A percentile compares a stretch with the other conserved stretches of the same genome.
These are phyloP conservation scores for Drechslerella dactyloides DNA, from an alignment of 2,329 filamentous ascomycete species.

Conservation along the genomic window DNA sequence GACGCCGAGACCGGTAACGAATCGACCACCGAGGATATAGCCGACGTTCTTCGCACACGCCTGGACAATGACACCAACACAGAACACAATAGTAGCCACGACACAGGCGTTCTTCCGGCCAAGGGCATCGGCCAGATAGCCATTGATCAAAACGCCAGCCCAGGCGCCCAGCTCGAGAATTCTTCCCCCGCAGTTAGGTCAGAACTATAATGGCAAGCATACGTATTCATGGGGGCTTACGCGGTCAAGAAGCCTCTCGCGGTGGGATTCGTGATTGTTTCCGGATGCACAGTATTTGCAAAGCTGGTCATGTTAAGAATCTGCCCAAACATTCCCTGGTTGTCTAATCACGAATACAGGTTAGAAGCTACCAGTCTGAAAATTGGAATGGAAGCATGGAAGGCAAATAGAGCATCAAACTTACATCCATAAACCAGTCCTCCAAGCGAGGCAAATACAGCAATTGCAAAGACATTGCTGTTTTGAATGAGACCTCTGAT, in stretches of 20 bases:
- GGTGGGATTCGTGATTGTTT: slow-evolving; percentile 34
- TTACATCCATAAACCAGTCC: slow-evolving; percentile 71
- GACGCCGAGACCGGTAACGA: slow-evolving; percentile 75
- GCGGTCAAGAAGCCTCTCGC: slow-evolving; percentile 42
- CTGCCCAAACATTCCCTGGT: slow-evolving; percentile 45
- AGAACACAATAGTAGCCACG: slow-evolving; percentile 70
- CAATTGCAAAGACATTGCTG: slow-evolving; percentile 64
- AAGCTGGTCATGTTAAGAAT: slow-evolving; percentile 27
- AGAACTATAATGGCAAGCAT: slow-evolving; percentile 56
- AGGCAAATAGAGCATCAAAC: slow-evolving; percentile 74
- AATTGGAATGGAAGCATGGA: slow-evolving; percentile 61
- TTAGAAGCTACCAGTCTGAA: slow-evolving; percentile 61
- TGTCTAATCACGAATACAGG: slow-evolving; percentile 57
- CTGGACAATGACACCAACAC: slow-evolving; percentile 73
- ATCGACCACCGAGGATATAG: slow-evolving; percentile 71
- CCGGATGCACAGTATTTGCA: slow-evolving; percentile 29
- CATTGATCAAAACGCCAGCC: slow-evolving; percentile 73
- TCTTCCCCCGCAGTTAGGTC: slow-evolving; percentile 56
- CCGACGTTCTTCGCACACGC: slow-evolving; percentile 67
- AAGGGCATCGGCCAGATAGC: slow-evolving; percentile 72
- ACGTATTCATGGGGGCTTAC: slow-evolving; percentile 52
- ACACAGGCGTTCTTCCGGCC: slow-evolving; percentile 74
- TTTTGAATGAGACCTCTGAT: slow-evolving; percentile 63
- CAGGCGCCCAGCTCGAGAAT: slow-evolving; percentile 76
- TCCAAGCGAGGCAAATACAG: slow-evolving; percentile 59